phyloP scores from a whole-genome alignment of 495 filamentous ascomycete species.

The Cercophora sp. region DNA sequence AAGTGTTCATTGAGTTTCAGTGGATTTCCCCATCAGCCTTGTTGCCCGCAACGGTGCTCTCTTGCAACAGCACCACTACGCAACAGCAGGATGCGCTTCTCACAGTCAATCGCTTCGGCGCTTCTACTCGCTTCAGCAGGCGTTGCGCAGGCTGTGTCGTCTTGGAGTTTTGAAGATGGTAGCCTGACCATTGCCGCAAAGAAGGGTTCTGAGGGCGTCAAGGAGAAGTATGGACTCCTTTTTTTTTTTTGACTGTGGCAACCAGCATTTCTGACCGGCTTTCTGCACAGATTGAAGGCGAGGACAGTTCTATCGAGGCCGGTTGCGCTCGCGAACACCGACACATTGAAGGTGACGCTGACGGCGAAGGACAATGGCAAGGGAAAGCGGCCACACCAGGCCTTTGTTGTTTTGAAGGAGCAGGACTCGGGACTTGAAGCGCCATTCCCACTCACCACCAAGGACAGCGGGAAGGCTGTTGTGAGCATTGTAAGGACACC shows the following conservation, averaged over 20 bases:
- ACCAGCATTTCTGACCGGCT: neutral
- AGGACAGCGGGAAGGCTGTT: constrained; percentile 80
- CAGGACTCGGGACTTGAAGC: constrained; percentile 72
- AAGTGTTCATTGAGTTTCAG: constrained; percentile 25
- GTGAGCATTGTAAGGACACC: constrained; percentile 73
- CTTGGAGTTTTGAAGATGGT: constrained; percentile 84
- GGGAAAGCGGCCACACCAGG: constrained; percentile 83
- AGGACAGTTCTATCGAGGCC: constrained; percentile 60
- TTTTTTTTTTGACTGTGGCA: neutral
- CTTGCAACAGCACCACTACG: constrained; percentile 11
- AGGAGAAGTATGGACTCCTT: constrained; percentile 64
- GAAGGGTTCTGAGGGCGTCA: constrained; percentile 61
- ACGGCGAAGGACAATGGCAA: constrained; percentile 75
- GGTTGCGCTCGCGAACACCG: constrained; percentile 60
- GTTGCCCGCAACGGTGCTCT: constrained; percentile 15
- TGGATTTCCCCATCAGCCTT: constrained; percentile 18
- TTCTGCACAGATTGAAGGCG: constrained; percentile 53
- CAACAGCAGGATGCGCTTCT: constrained; percentile 44
- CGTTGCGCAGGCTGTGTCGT: constrained; percentile 58
- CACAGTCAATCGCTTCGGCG: constrained; percentile 45
- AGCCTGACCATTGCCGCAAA: constrained; percentile 69
- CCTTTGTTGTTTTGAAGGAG: constrained; percentile 80
- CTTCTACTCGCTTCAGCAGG: constrained; percentile 44
- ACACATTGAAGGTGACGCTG: constrained; percentile 77
- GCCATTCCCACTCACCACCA: constrained; percentile 80